These are phyloP conservation scores for Claviceps africana DNA, from an alignment of 2,329 filamentous ascomycete genomes.

Conservation along the genomic window DNA sequence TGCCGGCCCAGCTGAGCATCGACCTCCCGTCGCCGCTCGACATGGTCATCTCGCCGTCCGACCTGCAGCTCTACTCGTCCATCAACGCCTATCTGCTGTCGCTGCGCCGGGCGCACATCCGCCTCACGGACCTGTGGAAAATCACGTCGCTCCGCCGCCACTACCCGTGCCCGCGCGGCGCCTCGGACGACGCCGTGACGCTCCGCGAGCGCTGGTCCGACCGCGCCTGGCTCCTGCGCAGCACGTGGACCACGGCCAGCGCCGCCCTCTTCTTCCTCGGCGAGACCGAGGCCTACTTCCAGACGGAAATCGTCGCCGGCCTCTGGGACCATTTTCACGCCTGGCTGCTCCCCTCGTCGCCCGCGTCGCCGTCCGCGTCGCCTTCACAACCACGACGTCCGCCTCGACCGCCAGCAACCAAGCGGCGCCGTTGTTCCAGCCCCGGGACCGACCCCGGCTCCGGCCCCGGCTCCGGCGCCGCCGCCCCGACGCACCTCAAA, in stretches of 20 bases:
- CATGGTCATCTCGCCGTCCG: conserved; percentile 65
- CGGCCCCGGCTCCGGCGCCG: not conserved
- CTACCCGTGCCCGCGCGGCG: conserved; percentile 54
- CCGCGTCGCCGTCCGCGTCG: not conserved
- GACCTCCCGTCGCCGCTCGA: conserved; percentile 69
- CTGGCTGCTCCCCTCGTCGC: conserved; percentile 48
- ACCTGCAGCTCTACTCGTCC: conserved; percentile 67
- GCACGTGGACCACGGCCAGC: conserved; percentile 79
- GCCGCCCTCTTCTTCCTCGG: conserved; percentile 80
- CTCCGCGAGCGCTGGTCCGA: conserved; percentile 50
- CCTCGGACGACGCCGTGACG: conserved; percentile 43
- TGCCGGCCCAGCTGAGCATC: conserved; percentile 53
- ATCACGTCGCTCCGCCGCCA: conserved; percentile 63
- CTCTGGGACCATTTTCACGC: conserved; percentile 66
- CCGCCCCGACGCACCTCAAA: no score
- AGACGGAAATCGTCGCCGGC: conserved; percentile 72
- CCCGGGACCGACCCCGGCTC: not conserved
- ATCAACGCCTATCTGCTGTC: conserved; percentile 80
- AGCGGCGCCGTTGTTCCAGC: not conserved
- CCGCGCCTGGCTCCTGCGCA: conserved; percentile 56
- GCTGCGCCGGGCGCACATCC: conserved; percentile 72
- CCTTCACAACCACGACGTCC: not conserved
- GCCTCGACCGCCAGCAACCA: not conserved
- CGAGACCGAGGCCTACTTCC: conserved; percentile 76
- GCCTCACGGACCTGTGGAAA: conserved; percentile 77